Evolutionary conservation across 768 basidiomycete genomes (phyloP), one percentile per base, ranked within the genome.

Genomic region (Rossbeevera mucosa): DNA sequence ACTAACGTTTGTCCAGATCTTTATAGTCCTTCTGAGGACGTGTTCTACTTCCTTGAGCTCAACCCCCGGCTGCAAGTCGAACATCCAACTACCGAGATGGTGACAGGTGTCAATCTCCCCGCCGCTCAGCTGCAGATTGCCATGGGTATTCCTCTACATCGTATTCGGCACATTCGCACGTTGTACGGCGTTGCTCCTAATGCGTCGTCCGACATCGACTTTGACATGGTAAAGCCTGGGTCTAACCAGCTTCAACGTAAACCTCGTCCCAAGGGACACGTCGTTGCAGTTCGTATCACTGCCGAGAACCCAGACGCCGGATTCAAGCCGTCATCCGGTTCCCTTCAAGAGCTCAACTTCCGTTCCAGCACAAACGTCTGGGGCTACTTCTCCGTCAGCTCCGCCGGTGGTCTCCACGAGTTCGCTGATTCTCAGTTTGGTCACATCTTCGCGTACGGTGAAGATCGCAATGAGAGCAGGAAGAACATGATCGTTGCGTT

Each of bases 401-500:
- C 88, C 13, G 88, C 94, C 9, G 96, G 96, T 68, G 96, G 95
- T 69, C 81, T 99, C 49, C 96, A 99, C 72, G 94, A 99, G 71
- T 98, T 94, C 63, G 96, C 96, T 38, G 96, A 99, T 71, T 98
- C 95, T 8, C 96, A 99, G 63, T 98, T 99, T 64, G 96, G 96
- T 49, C 96, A 99, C 67, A 97, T 98, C 67, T 99, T 99, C 60
- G 96, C 95, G 16, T 97, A 97, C 62, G 96, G 96, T 48, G 89
- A 94, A 70, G 95, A 98, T 66, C 91, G 96, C 59, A 76, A 82
- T 54, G 94, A 98, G 71, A 90, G 89, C 62, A 73, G 96, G 63
- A 99, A 99, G 78, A 98, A 98, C 69, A 99, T 99, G 95, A 95
- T 99, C 55, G 89, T 99, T 59, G 96, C 96, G 2, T 75, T 99